Conservation (phyloP, 139 green algal species). For the Ostreobium quekettii region DNA sequence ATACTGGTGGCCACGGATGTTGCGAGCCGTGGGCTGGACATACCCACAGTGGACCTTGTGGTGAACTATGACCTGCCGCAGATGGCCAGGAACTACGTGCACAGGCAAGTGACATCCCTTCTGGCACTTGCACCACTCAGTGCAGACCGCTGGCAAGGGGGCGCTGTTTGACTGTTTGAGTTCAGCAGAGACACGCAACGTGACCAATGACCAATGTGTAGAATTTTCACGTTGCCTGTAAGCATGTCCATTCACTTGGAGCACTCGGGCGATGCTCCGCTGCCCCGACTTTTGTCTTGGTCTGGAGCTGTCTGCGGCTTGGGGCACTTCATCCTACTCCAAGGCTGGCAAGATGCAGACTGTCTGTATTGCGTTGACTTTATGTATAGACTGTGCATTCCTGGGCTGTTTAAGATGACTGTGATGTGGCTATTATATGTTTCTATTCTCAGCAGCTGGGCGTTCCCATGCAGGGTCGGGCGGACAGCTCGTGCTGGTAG, state of each 20-base stretch:
- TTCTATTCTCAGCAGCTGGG: background rate
- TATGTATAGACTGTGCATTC: background rate
- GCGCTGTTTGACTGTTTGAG: too few species aligned
- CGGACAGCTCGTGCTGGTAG: slow-evolving; percentile 75
- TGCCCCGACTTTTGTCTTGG: background rate
- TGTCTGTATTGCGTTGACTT: background rate
- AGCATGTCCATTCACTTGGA: background rate
- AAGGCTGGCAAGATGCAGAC: background rate
- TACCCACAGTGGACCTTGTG: slow-evolving; percentile 86
- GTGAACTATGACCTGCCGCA: slow-evolving; percentile 88
- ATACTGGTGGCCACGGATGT: slow-evolving; percentile 89
- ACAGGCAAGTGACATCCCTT: slow-evolving; percentile 34
- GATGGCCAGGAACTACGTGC: slow-evolving; percentile 70
- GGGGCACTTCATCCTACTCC: slow-evolving; percentile 3
- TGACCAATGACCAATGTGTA: too few species aligned
- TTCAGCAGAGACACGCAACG: too few species aligned
- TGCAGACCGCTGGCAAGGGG: background rate
- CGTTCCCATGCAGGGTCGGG: slow-evolving; percentile 54
- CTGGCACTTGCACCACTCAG: background rate
- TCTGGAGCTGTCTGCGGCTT: too few species aligned
- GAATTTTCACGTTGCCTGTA: too few species aligned
- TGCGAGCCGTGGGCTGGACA: slow-evolving; percentile 87
- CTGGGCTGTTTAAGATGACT: slow-evolving; percentile 14
- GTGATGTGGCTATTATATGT: slow-evolving; percentile 29
- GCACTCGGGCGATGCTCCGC: background rate